Evolutionary conservation across 257 asterid genomes (phyloP).

Genomic region (Paraleonurus japonicus): DNA sequence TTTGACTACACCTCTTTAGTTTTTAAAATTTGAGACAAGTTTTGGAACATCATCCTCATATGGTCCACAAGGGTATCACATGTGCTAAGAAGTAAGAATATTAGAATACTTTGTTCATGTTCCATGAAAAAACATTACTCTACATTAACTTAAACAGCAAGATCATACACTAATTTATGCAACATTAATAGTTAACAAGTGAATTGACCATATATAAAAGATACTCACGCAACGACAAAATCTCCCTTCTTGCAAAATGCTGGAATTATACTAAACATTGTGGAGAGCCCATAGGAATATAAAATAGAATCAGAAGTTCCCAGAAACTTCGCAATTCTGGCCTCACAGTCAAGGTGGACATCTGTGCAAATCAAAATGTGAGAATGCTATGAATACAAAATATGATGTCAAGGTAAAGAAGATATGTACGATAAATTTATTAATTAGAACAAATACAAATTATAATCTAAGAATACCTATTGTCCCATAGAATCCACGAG

Average conservation of each 20-base stretch:
- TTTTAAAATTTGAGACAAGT: neutral
- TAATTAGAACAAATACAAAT: neutral
- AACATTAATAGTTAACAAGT: neutral
- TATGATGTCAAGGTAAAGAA: neutral
- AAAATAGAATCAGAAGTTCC: constrained; percentile 83
- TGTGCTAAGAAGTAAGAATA: neutral
- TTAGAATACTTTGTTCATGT: neutral
- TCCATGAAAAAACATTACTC: neutral
- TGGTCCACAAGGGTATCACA: neutral
- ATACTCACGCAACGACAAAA: constrained; percentile 69
- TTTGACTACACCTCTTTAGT: neutral
- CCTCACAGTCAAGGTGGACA: constrained; percentile 92
- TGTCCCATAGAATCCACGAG: constrained; percentile 91
- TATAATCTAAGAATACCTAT: constrained; percentile 48
- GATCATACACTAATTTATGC: neutral
- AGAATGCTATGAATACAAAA: neutral
- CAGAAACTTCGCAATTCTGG: constrained; percentile 76
- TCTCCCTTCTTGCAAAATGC: constrained; percentile 91
- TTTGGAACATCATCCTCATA: too few relatives aligned
- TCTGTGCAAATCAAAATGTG: constrained; percentile 37
- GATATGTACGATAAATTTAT: neutral
- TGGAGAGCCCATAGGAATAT: constrained; percentile 78
- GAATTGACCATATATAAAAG: neutral
- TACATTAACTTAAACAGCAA: constrained; percentile 11
- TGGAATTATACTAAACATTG: constrained; percentile 88